phyloP scores from a whole-genome alignment of 352 stramenopile genomes.

The Phytophthora constricta region DNA sequence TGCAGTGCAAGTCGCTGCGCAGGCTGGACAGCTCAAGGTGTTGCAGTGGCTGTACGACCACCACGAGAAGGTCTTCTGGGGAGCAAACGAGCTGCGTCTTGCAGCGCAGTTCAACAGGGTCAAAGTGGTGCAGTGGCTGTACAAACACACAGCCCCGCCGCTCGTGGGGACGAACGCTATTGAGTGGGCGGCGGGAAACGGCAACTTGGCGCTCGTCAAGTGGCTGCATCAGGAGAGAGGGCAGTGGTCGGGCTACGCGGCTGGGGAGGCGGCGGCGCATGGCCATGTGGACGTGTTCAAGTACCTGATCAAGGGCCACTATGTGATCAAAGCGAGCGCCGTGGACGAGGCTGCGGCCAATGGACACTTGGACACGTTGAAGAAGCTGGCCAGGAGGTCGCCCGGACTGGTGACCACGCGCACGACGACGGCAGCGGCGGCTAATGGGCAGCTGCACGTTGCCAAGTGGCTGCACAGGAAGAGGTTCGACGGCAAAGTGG shows the following conservation, averaged over 20 bases:
- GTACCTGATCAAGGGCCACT: constrained; percentile 49
- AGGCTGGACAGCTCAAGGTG: neutral
- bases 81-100: constrained; percentile 38
- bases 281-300: constrained; percentile 46
- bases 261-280: constrained; percentile 37
- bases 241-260: constrained; percentile 45
- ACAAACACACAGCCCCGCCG: constrained; percentile 34
- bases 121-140: constrained; percentile 39
- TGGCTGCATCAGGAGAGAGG: constrained; percentile 38
- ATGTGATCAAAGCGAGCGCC: constrained; percentile 25
- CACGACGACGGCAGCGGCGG: constrained; percentile 36
- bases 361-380: constrained; percentile 40
- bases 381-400: constrained; percentile 30
- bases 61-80: constrained; percentile 39
- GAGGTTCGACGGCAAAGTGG: constrained; percentile 36
- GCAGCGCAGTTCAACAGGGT: constrained; percentile 32
- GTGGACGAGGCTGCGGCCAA: constrained; percentile 38
- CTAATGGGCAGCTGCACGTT: constrained; percentile 34
- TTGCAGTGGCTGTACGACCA: constrained; percentile 16
- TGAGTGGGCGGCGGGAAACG: constrained; percentile 39
- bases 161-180: constrained; percentile 39
- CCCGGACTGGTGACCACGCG: constrained; percentile 27
- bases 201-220: constrained; percentile 42
- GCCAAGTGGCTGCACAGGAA: constrained; percentile 44
- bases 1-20: constrained; percentile 30